A percentile compares a stretch with the other conserved stretches of the same genome.
Conservation (phyloP, 257 asterid genomes). For the Rubia yunnanensis region DNA sequence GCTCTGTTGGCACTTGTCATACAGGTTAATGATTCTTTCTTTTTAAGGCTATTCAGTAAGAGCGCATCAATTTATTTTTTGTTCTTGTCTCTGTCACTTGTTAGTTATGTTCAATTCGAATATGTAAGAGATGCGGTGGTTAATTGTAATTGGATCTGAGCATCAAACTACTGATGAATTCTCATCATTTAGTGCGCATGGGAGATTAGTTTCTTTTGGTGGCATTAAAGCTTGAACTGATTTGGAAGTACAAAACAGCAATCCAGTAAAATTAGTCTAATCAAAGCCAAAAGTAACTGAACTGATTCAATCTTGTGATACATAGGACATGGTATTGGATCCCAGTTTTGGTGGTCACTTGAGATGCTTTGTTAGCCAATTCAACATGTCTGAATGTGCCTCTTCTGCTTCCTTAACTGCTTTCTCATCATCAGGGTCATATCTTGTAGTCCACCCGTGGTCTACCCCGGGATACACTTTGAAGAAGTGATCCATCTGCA, state of each 20-base stretch:
- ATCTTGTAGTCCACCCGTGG: constrained; percentile 59
- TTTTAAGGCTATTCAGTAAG: neutral
- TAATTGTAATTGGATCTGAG: no score
- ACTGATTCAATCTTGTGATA: neutral
- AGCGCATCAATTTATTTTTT: neutral
- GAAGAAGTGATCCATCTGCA: constrained; percentile 56
- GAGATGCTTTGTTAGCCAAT: constrained; percentile 45
- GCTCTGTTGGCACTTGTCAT: constrained; percentile 11
- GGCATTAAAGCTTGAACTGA: no score
- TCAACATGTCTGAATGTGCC: constrained; percentile 45
- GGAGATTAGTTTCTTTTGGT: no score
- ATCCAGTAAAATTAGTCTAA: no score
- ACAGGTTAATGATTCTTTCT: neutral
- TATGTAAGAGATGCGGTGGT: no score
- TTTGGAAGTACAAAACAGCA: no score
- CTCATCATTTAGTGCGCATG: no score
- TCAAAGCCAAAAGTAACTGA: neutral
- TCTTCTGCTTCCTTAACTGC: constrained; percentile 48
- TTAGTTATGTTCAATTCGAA: neutral
- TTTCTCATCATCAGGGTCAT: constrained; percentile 35
- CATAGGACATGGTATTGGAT: neutral
- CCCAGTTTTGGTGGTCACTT: constrained; percentile 17
- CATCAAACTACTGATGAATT: no score
- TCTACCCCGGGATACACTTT: constrained; percentile 54
- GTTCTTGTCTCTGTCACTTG: neutral